Evolutionary conservation across 352 stramenopile genomes (phyloP).

Genomic region (Elongisporangium senticosum): DNA sequence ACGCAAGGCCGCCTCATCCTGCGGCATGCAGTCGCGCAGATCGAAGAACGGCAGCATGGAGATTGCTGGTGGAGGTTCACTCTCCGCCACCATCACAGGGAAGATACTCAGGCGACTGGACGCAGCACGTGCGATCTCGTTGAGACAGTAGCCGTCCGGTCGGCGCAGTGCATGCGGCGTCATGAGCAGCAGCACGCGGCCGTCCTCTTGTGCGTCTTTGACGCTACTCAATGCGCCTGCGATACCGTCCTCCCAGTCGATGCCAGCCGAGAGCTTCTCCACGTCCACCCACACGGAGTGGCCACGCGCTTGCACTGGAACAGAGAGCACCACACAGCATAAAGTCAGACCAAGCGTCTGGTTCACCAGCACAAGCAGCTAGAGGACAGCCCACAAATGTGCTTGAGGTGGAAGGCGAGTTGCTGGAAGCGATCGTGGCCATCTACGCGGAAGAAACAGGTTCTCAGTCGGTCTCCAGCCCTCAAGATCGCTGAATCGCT

Average conservation of each 20-base stretch:
- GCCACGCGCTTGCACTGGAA: conserved; percentile 49
- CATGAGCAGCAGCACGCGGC: conserved; percentile 72
- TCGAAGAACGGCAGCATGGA: conserved; percentile 74
- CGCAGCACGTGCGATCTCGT: conserved; percentile 65
- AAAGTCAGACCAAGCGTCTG: not conserved
- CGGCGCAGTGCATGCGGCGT: conserved; percentile 67
- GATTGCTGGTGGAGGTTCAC: conserved; percentile 58
- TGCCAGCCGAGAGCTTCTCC: conserved; percentile 56
- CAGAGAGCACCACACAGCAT: conserved; percentile 3
- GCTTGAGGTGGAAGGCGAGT: conserved; percentile 64
- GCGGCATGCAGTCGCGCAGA: conserved; percentile 59
- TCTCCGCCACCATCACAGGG: conserved; percentile 60
- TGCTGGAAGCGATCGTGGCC: conserved; percentile 71
- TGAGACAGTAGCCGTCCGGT: conserved; percentile 74
- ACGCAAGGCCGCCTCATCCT: conserved; percentile 11
- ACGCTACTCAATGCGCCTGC: conserved; percentile 54
- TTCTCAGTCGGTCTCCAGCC: not conserved
- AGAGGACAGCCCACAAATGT: conserved; percentile 27
- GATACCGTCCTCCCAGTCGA: conserved; percentile 79
- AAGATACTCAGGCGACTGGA: conserved; percentile 64
- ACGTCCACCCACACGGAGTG: conserved; percentile 72
- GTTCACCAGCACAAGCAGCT: not conserved
- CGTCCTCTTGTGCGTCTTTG: conserved; percentile 62
- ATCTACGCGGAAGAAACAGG: conserved; percentile 21
- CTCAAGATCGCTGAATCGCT: conserved; percentile 1